These are phyloP conservation scores for Lasiodiplodia sp. DNA, from an alignment of 2,329 filamentous ascomycete genomes.

Conservation along the genomic window DNA sequence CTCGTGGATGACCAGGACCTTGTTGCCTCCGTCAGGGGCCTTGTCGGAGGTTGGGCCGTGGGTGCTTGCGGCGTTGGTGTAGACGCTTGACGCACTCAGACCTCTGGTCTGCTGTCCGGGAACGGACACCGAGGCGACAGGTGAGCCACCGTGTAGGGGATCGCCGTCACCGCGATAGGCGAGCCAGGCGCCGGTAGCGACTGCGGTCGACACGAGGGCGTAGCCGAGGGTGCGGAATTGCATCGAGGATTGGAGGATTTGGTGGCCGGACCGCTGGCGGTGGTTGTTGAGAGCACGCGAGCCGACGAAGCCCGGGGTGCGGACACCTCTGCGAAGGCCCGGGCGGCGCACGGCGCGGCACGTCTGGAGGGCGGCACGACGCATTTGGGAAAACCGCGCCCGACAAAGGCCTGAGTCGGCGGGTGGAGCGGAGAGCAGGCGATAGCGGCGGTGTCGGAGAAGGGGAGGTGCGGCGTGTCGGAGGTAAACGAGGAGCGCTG, in stretches of 20 bases:
- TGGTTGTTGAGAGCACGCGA: constrained; percentile 54
- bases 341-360: constrained; percentile 73
- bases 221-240: constrained; percentile 73
- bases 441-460: constrained; percentile 12
- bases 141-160: constrained; percentile 31
- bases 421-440: constrained; percentile 2
- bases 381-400: constrained; percentile 61
- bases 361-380: constrained; percentile 73
- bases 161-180: constrained; percentile 61
- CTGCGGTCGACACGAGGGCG: constrained; percentile 72
- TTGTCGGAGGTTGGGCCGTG: constrained; percentile 40
- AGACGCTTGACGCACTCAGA: constrained; percentile 39
- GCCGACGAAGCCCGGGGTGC: constrained; percentile 53
- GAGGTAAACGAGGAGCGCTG: constrained; percentile 20
- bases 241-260: constrained; percentile 73
- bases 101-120: constrained; percentile 41
- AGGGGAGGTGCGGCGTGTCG: neutral
- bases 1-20: constrained; percentile 85
- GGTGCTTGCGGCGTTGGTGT: constrained; percentile 35
- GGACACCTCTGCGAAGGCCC: constrained; percentile 65
- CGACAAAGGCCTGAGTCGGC: constrained; percentile 20
- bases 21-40: constrained; percentile 62
- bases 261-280: constrained; percentile 41
- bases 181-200: constrained; percentile 79
- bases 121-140: constrained; percentile 32